Conservation (phyloP, 345 rosid species). For the Mercurialis annua region DNA sequence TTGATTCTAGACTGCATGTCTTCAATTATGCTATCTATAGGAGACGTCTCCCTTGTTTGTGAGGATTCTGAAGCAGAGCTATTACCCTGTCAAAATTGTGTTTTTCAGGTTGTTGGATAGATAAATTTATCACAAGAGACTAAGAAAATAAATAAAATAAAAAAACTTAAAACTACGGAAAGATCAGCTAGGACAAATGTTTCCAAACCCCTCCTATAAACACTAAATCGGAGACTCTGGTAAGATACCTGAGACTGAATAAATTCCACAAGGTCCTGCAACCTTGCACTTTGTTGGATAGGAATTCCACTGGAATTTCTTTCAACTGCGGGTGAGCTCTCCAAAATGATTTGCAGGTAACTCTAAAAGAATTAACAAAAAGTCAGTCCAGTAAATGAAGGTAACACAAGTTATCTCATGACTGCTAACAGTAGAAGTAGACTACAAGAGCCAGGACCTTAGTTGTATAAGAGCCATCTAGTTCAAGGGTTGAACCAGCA, state of each 20-base stretch:
- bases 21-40: conserved; percentile 71
- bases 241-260: conserved; percentile 84
- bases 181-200: neutral
- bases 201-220: neutral
- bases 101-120: neutral
- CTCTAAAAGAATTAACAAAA: conserved; percentile 39
- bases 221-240: neutral
- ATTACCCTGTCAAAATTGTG: conserved; percentile 49
- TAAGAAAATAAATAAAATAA: neutral
- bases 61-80: conserved; percentile 75
- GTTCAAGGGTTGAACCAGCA: conserved; percentile 83
- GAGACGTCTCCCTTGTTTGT: conserved; percentile 60
- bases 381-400: conserved; percentile 4
- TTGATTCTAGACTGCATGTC: conserved; percentile 86
- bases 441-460: conserved; percentile 51
- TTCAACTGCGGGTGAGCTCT: conserved; percentile 64
- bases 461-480: conserved; percentile 93
- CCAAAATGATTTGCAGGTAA: conserved; percentile 88
- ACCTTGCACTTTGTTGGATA: conserved; percentile 69
- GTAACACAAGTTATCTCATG: neutral
- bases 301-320: conserved; percentile 76
- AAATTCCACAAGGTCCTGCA: conserved; percentile 87
- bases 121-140: neutral
- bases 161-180: neutral
- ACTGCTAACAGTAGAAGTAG: neutral